These are phyloP conservation scores for Paraphoma chrysanthemicola DNA, from an alignment of 2,329 filamentous ascomycete species.

Conservation along the genomic window DNA sequence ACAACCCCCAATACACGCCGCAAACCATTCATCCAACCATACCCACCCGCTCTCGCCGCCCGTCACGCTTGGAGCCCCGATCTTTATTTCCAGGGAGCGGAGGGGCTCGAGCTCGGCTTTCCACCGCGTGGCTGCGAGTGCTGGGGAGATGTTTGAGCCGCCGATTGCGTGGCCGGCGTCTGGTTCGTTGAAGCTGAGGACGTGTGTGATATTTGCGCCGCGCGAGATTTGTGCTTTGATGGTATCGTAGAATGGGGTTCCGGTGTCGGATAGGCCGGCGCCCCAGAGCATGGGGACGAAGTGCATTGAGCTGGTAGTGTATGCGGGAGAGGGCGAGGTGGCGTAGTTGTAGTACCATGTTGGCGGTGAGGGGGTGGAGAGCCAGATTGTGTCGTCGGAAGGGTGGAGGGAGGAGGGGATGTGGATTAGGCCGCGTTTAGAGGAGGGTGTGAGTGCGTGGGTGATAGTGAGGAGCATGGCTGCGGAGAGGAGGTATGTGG, in stretches of 20 bases:
- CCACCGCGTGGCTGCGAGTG: conserved; percentile 72
- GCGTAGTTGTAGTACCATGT: conserved; percentile 90
- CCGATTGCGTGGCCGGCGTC: conserved; percentile 65
- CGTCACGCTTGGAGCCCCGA: conserved; percentile 75
- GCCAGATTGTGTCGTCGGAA: conserved; percentile 72
- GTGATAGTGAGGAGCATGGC: conserved; percentile 2
- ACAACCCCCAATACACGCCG: conserved; percentile 60
- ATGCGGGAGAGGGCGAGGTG: conserved; percentile 62
- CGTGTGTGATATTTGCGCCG: conserved; percentile 67
- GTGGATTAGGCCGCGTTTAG: conserved; percentile 77
- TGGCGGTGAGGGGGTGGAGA: conserved; percentile 61
- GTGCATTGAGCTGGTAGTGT: conserved; percentile 59
- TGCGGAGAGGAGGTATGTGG: background rate
- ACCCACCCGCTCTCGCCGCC: conserved; percentile 65
- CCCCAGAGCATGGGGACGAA: conserved; percentile 88
- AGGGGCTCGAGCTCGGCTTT: conserved; percentile 75
- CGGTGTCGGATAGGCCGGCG: conserved; percentile 49
- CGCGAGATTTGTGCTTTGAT: conserved; percentile 63
- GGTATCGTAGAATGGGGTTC: conserved; percentile 66
- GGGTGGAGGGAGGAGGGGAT: conserved; percentile 63
- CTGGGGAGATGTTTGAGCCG: conserved; percentile 68
- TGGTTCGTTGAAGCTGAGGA: conserved; percentile 83
- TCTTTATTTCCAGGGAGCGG: conserved; percentile 65
- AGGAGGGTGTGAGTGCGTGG: conserved; percentile 46
- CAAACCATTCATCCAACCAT: conserved; percentile 73